Conservation (phyloP, 2,329 filamentous ascomycete genomes). For the Calonectria hawksworthii region DNA sequence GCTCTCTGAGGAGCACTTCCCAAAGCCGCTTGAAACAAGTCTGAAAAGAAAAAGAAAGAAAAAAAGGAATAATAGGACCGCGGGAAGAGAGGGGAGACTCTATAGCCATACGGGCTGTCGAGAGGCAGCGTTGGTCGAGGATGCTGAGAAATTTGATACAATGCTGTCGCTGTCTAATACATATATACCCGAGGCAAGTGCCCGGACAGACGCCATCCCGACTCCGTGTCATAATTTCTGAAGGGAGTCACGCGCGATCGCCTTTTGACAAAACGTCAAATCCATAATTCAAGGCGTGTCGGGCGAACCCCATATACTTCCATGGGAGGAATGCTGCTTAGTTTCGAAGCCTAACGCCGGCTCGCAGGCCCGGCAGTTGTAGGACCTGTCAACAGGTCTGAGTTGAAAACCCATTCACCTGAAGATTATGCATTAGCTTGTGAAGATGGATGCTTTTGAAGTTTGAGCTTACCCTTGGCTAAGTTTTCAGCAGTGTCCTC, state of each 20-base stretch:
- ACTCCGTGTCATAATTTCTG: constrained; percentile 15
- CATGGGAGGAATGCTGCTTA: not conserved
- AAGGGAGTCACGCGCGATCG: not conserved
- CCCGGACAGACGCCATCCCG: constrained; percentile 19
- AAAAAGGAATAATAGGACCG: constrained; percentile 34
- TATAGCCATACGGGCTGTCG: constrained; percentile 13
- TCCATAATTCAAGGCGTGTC: not conserved
- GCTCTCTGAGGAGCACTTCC: constrained; percentile 32
- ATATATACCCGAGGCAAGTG: constrained; percentile 20
- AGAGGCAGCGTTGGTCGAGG: constrained; percentile 2
- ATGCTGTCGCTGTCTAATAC: constrained; percentile 24
- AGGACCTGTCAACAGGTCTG: constrained; percentile 40
- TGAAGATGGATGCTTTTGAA: not conserved
- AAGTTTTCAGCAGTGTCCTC: constrained; percentile 95
- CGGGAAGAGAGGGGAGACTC: not conserved
- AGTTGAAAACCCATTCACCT: constrained; percentile 64
- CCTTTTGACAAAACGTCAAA: not conserved
- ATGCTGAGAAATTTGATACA: constrained; percentile 11
- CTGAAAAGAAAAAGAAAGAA: constrained; percentile 33
- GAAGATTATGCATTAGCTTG: constrained; percentile 41
- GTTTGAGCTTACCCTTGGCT: constrained; percentile 76
- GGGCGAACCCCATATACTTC: not conserved
- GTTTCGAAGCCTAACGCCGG: constrained; percentile 35
- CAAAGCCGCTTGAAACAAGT: constrained; percentile 29
- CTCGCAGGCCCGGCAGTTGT: constrained; percentile 40